These are phyloP conservation scores for Plasmopara viticola DNA, from an alignment of 352 stramenopile species.

Conservation along the genomic window DNA sequence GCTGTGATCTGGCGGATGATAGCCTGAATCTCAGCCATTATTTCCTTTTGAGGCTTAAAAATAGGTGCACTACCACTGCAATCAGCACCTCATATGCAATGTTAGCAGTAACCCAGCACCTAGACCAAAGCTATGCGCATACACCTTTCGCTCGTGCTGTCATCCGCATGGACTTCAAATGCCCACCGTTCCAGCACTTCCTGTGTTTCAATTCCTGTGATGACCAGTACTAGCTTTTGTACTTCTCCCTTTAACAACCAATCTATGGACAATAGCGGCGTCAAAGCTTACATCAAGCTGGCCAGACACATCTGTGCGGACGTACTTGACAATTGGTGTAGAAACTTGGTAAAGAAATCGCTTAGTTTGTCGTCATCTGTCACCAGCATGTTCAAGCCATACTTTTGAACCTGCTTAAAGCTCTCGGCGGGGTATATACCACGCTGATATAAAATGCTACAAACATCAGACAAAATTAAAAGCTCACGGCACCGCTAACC, in stretches of 20 bases:
- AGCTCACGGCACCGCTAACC: conserved; percentile 4
- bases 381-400: conserved; percentile 97
- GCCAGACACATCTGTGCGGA: conserved; percentile 1
- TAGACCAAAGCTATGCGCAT: conserved; percentile 1
- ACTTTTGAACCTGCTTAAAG: conserved; percentile 97
- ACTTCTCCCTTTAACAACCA: conserved; percentile 95
- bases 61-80: conserved; percentile 19
- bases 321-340: conserved; percentile 84
- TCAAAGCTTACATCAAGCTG: background rate
- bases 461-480: conserved; percentile 3
- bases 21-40: conserved; percentile 98
- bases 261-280: conserved; percentile 23
- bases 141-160: conserved; percentile 32
- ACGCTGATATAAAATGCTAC: conserved; percentile 90
- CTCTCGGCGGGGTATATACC: conserved; percentile 99
- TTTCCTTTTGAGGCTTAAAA: conserved; percentile 87
- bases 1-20: conserved; percentile 99
- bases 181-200: conserved; percentile 98
- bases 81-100: background rate
- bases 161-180: conserved; percentile 93
- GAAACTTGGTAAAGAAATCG: conserved; percentile 93
- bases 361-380: conserved; percentile 95
- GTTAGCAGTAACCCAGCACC: background rate
- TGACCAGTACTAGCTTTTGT: conserved; percentile 96
- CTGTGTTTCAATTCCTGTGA: conserved; percentile 95